Evolutionary conservation across 257 asterid genomes (phyloP).

Genomic region (Orobanche coerulescens): DNA sequence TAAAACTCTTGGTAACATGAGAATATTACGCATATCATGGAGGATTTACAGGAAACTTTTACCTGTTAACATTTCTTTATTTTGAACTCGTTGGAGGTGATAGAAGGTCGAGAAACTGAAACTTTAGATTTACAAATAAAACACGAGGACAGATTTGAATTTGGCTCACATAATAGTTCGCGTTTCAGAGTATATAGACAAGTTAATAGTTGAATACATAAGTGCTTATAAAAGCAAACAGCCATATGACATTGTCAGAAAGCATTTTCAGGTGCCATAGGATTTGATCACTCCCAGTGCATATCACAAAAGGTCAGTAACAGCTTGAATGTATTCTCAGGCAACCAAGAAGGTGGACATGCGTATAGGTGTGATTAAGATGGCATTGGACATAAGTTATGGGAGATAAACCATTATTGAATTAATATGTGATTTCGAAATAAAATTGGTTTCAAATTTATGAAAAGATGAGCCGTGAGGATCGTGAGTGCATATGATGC

Average conservation of each 20-base stretch:
- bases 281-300: not conserved
- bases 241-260: not conserved
- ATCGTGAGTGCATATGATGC: not conserved
- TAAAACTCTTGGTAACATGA: not conserved
- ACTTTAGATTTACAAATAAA: not conserved
- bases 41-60: not conserved
- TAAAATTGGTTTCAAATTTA: not conserved
- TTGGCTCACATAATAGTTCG: not conserved
- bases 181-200: not conserved
- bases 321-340: not conserved
- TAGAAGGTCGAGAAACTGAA: not conserved
- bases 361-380: not conserved
- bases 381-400: not conserved
- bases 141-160: not conserved
- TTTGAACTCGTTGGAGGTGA: slow-evolving; percentile 2
- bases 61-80: not conserved
- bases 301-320: not conserved
- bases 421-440: not conserved
- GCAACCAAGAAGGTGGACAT: not conserved
- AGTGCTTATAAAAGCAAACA: not conserved
- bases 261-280: not conserved
- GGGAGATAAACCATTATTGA: not conserved
- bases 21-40: not conserved
- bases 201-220: not conserved
- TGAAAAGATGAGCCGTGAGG: not conserved